A percentile compares a stretch with the other conserved stretches of the same genome.
phyloP scores from a whole-genome alignment of 2,329 filamentous ascomycete genomes.

The Xylariaceae sp. region DNA sequence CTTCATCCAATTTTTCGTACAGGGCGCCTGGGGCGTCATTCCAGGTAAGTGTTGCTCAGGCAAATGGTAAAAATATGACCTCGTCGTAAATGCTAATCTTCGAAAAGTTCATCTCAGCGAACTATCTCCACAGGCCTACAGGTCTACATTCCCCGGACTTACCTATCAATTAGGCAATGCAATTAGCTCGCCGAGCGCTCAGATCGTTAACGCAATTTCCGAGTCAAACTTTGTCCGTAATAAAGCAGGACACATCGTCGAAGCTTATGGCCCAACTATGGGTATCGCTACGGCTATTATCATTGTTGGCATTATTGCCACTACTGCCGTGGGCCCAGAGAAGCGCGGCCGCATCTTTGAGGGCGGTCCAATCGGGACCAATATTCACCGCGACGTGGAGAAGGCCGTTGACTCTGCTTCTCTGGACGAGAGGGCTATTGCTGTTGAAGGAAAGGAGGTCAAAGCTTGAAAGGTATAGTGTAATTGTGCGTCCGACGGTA shows the following conservation, averaged over 20 bases:
- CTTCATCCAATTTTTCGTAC: constrained; percentile 72
- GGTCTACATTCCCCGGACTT: constrained; percentile 72
- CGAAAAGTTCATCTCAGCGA: constrained; percentile 69
- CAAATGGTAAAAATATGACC: neutral
- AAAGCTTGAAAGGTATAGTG: constrained; percentile 6
- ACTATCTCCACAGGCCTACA: constrained; percentile 71
- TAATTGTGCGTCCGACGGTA: too few species aligned
- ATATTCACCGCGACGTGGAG: constrained; percentile 38
- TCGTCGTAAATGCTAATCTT: constrained; percentile 3
- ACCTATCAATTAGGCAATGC: constrained; percentile 79
- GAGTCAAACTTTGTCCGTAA: constrained; percentile 65
- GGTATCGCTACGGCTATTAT: constrained; percentile 79
- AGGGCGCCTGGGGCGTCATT: constrained; percentile 71
- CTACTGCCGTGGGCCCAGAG: constrained; percentile 74
- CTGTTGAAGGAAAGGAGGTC: constrained; percentile 20
- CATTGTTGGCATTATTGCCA: constrained; percentile 69
- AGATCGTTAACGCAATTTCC: constrained; percentile 78
- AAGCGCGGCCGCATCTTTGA: constrained; percentile 75
- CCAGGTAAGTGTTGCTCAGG: constrained; percentile 48
- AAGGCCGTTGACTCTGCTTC: constrained; percentile 38
- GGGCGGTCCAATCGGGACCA: constrained; percentile 56
- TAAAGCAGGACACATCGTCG: constrained; percentile 60
- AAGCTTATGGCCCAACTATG: constrained; percentile 78
- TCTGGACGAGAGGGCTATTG: constrained; percentile 26
- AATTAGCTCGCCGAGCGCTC: constrained; percentile 73